phyloP scores from a whole-genome alignment of 805 yeast species.

The Blastobotrys parvus region DNA sequence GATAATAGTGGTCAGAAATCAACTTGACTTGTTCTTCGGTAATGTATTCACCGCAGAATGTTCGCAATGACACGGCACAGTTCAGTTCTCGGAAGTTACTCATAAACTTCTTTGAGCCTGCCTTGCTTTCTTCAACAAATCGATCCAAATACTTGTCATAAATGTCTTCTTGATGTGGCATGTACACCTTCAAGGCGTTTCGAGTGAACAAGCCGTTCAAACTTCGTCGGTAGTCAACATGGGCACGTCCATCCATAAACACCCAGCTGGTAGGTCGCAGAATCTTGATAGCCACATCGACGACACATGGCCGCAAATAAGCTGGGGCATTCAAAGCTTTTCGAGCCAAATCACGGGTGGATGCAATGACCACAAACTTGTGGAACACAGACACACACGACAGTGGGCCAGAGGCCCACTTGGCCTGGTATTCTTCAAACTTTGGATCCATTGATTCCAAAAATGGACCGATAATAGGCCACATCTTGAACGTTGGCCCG shows the following conservation, averaged over 20 bases:
- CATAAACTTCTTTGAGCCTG: slow-evolving; percentile 70
- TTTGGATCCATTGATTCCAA: slow-evolving; percentile 91
- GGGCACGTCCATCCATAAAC: slow-evolving; percentile 91
- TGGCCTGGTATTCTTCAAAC: slow-evolving; percentile 84
- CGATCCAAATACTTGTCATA: slow-evolving; percentile 74
- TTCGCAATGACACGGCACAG: slow-evolving; percentile 87
- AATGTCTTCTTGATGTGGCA: slow-evolving; percentile 76
- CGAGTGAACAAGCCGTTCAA: slow-evolving; percentile 84
- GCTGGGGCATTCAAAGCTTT: slow-evolving; percentile 77
- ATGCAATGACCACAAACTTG: slow-evolving; percentile 92
- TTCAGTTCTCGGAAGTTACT: slow-evolving; percentile 90
- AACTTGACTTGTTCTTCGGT: slow-evolving; percentile 82
- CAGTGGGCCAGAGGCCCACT: slow-evolving; percentile 91
- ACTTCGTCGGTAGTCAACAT: slow-evolving; percentile 84
- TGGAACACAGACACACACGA: slow-evolving; percentile 97
- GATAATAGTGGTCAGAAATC: slow-evolving; percentile 87
- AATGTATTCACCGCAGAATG: slow-evolving; percentile 94
- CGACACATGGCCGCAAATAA: slow-evolving; percentile 94
- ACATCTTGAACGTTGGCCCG: slow-evolving; percentile 79
- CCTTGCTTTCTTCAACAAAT: slow-evolving; percentile 49
- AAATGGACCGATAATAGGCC: slow-evolving; percentile 97
- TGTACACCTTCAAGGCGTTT: slow-evolving; percentile 70
- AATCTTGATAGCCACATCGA: slow-evolving; percentile 91
- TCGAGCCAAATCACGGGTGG: slow-evolving; percentile 79
- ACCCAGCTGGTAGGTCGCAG: slow-evolving; percentile 97